A percentile compares a stretch with the other conserved stretches of the same genome.
phyloP scores from a whole-genome alignment of 345 rosid species.

The Rhodamnia rubescens region DNA sequence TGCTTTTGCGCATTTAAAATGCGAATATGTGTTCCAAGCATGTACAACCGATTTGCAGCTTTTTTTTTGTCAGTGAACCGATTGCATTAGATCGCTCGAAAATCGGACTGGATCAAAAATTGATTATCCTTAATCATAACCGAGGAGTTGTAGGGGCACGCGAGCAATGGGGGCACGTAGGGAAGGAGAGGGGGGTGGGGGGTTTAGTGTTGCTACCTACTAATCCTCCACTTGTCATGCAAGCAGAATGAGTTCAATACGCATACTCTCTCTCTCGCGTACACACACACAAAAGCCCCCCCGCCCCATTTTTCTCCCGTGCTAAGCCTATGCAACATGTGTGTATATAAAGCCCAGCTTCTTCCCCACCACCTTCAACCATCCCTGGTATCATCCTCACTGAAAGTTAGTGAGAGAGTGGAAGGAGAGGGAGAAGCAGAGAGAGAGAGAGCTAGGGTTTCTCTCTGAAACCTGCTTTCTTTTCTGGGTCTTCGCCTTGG shows the following conservation, averaged over 20 bases:
- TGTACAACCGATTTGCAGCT: too few relatives aligned
- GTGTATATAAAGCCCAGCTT: slow-evolving; percentile 7
- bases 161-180: slow-evolving; percentile 6
- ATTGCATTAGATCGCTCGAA: too few relatives aligned
- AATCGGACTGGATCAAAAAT: too few relatives aligned
- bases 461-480: slow-evolving; percentile 4
- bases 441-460: slow-evolving; percentile 24
- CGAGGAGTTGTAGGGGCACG: background rate
- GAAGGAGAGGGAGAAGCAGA: background rate
- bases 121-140: background rate
- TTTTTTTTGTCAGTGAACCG: too few relatives aligned
- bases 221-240: slow-evolving; percentile 69
- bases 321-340: background rate
- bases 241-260: slow-evolving; percentile 32
- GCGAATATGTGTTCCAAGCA: too few relatives aligned
- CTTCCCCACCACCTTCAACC: slow-evolving; percentile 8
- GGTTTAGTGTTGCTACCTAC: slow-evolving; percentile 35
- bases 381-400: background rate
- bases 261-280: slow-evolving; percentile 14
- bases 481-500: background rate
- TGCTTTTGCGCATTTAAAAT: too few relatives aligned
- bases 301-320: background rate
- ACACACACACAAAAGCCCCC: background rate
- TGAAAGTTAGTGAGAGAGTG: background rate
- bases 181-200: background rate